Evolutionary conservation across 176 grass and related monocot genomes (phyloP).

Genomic region (Calamus simplicifolius): DNA sequence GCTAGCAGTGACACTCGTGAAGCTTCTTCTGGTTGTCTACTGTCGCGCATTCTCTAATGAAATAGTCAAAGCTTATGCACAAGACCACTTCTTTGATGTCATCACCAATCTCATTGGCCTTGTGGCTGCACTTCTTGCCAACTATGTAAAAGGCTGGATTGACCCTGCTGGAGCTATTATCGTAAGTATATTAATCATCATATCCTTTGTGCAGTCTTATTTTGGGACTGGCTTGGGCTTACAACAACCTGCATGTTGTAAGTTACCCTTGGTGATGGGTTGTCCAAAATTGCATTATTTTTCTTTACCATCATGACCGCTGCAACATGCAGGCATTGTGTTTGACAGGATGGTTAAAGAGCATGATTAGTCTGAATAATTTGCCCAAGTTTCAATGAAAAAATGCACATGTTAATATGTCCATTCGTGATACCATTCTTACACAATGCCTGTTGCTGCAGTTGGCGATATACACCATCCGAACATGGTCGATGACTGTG

Average conservation of each 20-base stretch:
- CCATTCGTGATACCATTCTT: too few relatives aligned
- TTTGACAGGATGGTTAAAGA: too few relatives aligned
- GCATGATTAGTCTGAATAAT: too few relatives aligned
- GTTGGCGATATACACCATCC: constrained; percentile 82
- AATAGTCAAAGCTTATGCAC: constrained; percentile 92
- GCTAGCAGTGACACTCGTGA: constrained; percentile 72
- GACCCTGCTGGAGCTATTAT: constrained; percentile 82
- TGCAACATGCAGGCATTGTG: too few relatives aligned
- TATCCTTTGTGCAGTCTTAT: too few relatives aligned
- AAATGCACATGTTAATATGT: too few relatives aligned
- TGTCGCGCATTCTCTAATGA: constrained; percentile 84
- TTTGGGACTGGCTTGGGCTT: too few relatives aligned
- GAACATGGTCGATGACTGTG: constrained; percentile 88
- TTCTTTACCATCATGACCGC: too few relatives aligned
- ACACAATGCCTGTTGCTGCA: constrained; percentile 17
- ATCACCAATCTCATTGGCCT: constrained; percentile 93
- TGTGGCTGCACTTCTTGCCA: constrained; percentile 70
- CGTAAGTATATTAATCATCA: constrained; percentile 41
- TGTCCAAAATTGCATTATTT: too few relatives aligned
- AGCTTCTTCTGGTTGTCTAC: constrained; percentile 61
- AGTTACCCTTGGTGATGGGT: too few relatives aligned
- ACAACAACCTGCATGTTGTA: too few relatives aligned
- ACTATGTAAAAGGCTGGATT: constrained; percentile 70
- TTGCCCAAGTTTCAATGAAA: too few relatives aligned
- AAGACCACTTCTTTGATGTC: constrained; percentile 93